Percentiles rank a stretch among this genome's conserved stretches.
Evolutionary conservation across 192 early-diverging fungal species (phyloP).

Genomic region (Coemansia umbellata): DNA sequence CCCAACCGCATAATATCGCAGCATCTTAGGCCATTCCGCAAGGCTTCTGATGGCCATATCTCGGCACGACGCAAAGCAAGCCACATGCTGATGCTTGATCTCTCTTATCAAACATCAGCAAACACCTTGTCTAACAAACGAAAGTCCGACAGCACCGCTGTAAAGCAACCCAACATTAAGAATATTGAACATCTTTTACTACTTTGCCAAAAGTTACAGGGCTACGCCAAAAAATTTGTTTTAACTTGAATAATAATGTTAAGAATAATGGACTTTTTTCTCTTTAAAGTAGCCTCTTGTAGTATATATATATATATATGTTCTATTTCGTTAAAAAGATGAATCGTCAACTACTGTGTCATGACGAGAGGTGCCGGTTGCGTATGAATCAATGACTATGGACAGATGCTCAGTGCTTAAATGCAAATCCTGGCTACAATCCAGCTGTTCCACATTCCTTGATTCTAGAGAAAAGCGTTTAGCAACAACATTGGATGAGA

Average conservation of each 20-base stretch:
- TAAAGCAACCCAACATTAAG: background rate
- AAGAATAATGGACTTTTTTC: too few species aligned
- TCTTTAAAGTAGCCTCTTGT: too few species aligned
- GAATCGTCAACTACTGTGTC: slow-evolving; percentile 11
- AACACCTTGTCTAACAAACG: background rate
- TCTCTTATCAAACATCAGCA: background rate
- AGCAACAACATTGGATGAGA: too few species aligned
- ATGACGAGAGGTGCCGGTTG: slow-evolving; percentile 4
- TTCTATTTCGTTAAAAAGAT: too few species aligned
- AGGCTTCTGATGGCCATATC: background rate
- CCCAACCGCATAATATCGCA: background rate
- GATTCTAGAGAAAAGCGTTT: too few species aligned
- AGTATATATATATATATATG: too few species aligned
- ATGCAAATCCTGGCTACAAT: too few species aligned
- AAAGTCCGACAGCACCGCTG: background rate
- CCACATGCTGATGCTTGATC: background rate
- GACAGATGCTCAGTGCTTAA: background rate
- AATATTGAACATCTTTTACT: background rate
- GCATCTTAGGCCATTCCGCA: background rate
- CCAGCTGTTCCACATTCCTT: too few species aligned
- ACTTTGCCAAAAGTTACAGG: background rate
- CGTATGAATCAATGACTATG: background rate
- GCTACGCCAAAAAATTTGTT: background rate
- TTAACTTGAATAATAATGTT: background rate
- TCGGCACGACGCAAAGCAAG: background rate